phyloP scores from a whole-genome alignment of 2,329 filamentous ascomycete genomes.

The Xylaria sp. region DNA sequence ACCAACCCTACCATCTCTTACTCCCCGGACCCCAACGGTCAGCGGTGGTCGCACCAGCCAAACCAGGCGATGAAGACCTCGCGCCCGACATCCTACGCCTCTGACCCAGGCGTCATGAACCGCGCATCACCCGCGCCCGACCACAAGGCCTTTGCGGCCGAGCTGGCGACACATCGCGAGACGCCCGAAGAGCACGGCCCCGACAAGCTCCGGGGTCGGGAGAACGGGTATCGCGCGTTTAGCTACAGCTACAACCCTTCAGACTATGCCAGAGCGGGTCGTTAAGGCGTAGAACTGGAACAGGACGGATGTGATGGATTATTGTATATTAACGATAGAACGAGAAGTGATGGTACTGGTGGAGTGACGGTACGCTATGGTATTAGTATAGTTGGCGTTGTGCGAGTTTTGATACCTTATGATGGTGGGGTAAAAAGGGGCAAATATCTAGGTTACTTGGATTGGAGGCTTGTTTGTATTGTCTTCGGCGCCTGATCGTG shows the following conservation, averaged over 20 bases:
- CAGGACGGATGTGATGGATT: constrained; percentile 5
- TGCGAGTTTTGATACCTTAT: constrained; percentile 6
- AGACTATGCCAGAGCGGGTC: constrained; percentile 49
- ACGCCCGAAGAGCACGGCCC: constrained; percentile 56
- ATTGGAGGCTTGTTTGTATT: background rate
- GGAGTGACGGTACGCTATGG: background rate
- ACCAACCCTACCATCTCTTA: constrained; percentile 43
- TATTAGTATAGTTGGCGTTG: constrained; percentile 17
- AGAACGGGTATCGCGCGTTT: constrained; percentile 32
- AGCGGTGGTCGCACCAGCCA: constrained; percentile 56
- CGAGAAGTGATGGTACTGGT: background rate
- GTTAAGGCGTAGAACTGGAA: constrained; percentile 29
- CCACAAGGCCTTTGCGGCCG: constrained; percentile 55
- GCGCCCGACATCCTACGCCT: constrained; percentile 52
- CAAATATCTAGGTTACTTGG: background rate
- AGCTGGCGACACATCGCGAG: constrained; percentile 60
- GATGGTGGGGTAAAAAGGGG: background rate
- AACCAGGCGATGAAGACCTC: constrained; percentile 47
- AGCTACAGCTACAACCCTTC: constrained; percentile 53
- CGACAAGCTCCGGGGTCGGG: background rate
- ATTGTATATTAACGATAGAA: constrained; percentile 18
- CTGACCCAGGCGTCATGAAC: constrained; percentile 43
- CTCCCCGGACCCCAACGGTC: constrained; percentile 48
- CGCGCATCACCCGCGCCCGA: constrained; percentile 54
- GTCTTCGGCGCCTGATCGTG: background rate